Evolutionary conservation across 768 basidiomycete genomes (phyloP).

Genomic region (Paxillus involutus): DNA sequence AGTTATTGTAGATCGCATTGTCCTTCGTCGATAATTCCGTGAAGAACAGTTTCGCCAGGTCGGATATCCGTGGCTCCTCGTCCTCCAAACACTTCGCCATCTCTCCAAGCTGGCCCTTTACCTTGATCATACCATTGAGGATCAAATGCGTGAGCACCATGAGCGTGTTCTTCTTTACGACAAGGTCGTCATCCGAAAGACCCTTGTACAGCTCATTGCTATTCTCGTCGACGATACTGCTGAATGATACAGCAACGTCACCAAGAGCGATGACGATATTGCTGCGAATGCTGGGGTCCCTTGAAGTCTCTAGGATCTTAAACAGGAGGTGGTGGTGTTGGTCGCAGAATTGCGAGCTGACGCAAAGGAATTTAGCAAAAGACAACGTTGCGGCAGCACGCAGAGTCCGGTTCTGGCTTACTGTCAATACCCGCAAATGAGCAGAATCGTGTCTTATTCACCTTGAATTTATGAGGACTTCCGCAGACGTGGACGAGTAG

Average conservation of each 20-base stretch:
- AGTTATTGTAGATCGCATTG: slow-evolving; percentile 98
- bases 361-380: slow-evolving; percentile 95
- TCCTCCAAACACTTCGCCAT: slow-evolving; percentile 99
- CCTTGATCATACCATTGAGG: slow-evolving; percentile 99
- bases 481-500: slow-evolving; percentile 90
- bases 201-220: slow-evolving; percentile 94
- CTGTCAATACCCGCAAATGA: slow-evolving; percentile 6
- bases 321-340: slow-evolving; percentile 85
- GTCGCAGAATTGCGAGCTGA: slow-evolving; percentile 93
- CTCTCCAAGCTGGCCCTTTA: slow-evolving; percentile 98
- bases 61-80: slow-evolving; percentile 79
- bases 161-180: slow-evolving; percentile 98
- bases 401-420: slow-evolving; percentile 73
- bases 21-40: slow-evolving; percentile 95
- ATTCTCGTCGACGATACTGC: slow-evolving; percentile 95
- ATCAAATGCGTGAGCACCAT: slow-evolving; percentile 98
- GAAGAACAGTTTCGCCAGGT: slow-evolving; percentile 98
- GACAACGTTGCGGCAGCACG: slow-evolving; percentile 85
- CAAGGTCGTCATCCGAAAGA: slow-evolving; percentile 78
- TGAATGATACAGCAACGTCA: slow-evolving; percentile 98
- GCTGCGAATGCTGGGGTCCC: slow-evolving; percentile 85
- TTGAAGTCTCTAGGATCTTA: slow-evolving; percentile 90
- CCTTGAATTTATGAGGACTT: slow-evolving; percentile 90
- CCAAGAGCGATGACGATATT: slow-evolving; percentile 98
- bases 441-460: slow-evolving; percentile 21